Evolutionary conservation across 192 early-diverging fungal species (phyloP).

Genomic region (Blastocladiella britannica): DNA sequence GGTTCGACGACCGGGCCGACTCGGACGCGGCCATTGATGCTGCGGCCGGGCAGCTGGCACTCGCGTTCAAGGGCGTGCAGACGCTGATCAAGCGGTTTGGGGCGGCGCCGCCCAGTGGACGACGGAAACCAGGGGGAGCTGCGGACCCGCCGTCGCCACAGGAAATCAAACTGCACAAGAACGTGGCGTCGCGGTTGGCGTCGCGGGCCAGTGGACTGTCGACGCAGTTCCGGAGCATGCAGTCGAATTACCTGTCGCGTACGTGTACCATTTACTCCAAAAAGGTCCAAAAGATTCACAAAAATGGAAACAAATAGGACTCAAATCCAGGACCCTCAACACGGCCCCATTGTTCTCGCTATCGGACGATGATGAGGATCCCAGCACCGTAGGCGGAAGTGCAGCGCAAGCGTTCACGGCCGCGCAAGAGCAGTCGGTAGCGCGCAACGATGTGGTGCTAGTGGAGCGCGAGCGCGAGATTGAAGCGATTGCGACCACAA

Average conservation of each 20-base stretch:
- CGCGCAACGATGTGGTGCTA: conserved; percentile 54
- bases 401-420: conserved; percentile 80
- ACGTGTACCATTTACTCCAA: too few species aligned
- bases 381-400: too few species aligned
- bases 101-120: too few species aligned
- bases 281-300: too few species aligned
- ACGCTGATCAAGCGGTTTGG: too few species aligned
- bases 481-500: conserved; percentile 77
- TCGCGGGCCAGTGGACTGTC: conserved; percentile 5
- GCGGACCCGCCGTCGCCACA: too few species aligned
- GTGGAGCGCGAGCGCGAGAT: conserved; percentile 78
- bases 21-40: too few species aligned
- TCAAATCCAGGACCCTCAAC: neutral
- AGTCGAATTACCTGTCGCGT: conserved; percentile 6
- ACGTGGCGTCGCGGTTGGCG: conserved; percentile 7
- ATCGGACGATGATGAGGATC: conserved; percentile 13
- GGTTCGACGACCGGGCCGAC: conserved; percentile 68
- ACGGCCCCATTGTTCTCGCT: neutral
- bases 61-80: too few species aligned
- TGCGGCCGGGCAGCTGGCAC: too few species aligned
- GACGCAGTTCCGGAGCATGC: conserved; percentile 2
- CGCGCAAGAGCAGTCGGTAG: conserved; percentile 54
- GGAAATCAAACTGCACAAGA: conserved; percentile 3
- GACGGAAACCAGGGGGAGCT: too few species aligned
- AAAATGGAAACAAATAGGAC: too few species aligned